Percentiles rank a stretch among this genome's conserved stretches.
Conservation (phyloP, 257 asterid genomes). For the Solanum dulcamara region DNA sequence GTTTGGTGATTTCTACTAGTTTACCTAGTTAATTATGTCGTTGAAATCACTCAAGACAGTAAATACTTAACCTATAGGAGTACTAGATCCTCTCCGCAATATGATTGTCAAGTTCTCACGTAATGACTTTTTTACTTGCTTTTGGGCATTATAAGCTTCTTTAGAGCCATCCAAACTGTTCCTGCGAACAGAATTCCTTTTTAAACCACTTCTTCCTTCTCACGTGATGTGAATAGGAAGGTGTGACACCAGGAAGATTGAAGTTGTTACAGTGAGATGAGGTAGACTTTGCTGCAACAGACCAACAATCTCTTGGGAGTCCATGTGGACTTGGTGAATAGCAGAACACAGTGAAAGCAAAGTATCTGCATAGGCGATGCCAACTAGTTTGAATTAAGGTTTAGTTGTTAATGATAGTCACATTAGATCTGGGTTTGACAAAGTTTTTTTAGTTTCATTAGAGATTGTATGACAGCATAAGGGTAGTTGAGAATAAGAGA, state of each 20-base stretch:
- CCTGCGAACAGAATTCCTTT: neutral
- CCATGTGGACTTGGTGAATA: neutral
- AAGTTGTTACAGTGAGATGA: neutral
- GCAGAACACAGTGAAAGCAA: neutral
- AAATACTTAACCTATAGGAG: neutral
- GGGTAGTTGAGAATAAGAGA: neutral
- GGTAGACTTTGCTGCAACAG: neutral
- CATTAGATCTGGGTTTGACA: neutral
- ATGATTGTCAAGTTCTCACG: neutral
- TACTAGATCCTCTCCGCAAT: neutral
- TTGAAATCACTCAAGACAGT: neutral
- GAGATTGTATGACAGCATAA: neutral
- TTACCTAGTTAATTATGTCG: neutral
- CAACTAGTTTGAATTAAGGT: neutral
- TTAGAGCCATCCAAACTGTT: neutral
- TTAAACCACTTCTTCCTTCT: neutral
- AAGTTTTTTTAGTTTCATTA: neutral
- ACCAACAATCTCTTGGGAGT: neutral
- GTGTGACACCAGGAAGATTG: neutral
- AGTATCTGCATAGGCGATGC: neutral
- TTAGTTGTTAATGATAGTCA: neutral
- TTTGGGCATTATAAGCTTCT: neutral
- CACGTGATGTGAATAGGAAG: neutral
- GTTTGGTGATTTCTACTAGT: neutral
- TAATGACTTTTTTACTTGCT: neutral